phyloP scores from a whole-genome alignment of 2,329 filamentous ascomycete species.

The Chaetomiaceae sp. region DNA sequence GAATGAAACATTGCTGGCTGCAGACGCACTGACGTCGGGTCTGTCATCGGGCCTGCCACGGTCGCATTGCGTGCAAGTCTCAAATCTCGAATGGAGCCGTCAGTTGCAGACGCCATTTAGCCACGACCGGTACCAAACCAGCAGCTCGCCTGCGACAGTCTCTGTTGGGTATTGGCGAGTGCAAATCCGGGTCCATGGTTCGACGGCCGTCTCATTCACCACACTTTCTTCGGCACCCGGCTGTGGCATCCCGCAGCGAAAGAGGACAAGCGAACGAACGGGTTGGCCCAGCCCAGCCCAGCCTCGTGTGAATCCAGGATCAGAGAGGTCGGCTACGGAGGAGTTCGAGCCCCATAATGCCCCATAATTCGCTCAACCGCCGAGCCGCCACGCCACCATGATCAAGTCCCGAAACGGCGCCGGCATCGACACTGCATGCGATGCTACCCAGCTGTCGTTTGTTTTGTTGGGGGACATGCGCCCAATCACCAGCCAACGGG shows the following conservation, averaged over 20 bases:
- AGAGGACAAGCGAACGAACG: not conserved
- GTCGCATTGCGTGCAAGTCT: constrained; percentile 10
- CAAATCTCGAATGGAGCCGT: no score
- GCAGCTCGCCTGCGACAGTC: not conserved
- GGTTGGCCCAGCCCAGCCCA: no score
- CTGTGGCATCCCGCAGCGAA: constrained; percentile 4
- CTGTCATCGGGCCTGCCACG: not conserved
- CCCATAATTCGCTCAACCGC: not conserved
- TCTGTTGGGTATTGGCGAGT: constrained; percentile 4
- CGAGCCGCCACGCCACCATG: not conserved
- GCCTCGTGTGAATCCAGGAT: not conserved
- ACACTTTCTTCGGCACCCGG: constrained; percentile 1
- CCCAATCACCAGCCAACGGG: not conserved
- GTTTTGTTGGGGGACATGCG: not conserved
- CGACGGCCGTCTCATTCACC: not conserved
- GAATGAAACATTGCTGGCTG: not conserved
- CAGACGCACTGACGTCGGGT: not conserved
- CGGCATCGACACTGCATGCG: not conserved
- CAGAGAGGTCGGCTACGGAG: not conserved
- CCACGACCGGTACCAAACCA: constrained; percentile 16
- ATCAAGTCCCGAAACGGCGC: constrained; percentile 1
- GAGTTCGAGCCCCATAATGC: no score
- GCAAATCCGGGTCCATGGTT: constrained; percentile 6
- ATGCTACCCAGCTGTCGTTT: not conserved
- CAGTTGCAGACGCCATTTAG: constrained; percentile 11